These are phyloP conservation scores for Maudiozyma bulderi DNA, from an alignment of 805 yeast species.

Conservation along the genomic window DNA sequence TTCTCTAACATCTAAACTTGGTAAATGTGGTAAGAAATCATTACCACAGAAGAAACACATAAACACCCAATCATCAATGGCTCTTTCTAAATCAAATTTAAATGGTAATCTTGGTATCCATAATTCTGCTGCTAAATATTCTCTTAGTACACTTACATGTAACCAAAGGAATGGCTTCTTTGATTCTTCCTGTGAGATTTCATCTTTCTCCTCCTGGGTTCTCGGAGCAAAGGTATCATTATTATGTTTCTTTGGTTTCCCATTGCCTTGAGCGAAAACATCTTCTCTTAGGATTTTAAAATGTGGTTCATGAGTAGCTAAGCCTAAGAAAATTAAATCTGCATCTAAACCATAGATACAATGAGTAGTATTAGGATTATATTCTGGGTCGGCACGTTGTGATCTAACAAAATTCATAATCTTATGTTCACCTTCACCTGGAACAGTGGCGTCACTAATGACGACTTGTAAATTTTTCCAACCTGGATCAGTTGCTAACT, in stretches of 20 bases:
- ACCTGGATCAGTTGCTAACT: slow-evolving; percentile 80
- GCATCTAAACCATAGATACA: slow-evolving; percentile 97
- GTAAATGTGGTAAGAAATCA: slow-evolving; percentile 94
- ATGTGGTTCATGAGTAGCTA: slow-evolving; percentile 97
- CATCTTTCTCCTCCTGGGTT: slow-evolving; percentile 47
- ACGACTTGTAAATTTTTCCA: slow-evolving; percentile 87
- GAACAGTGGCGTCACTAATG: slow-evolving; percentile 91
- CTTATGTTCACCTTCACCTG: slow-evolving; percentile 99
- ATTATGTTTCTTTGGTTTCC: slow-evolving; percentile 3
- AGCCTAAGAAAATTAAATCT: slow-evolving; percentile 87
- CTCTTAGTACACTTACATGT: slow-evolving; percentile 78
- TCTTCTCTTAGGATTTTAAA: slow-evolving; percentile 91
- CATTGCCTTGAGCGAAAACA: slow-evolving; percentile 71
- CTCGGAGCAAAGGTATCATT: slow-evolving; percentile 29
- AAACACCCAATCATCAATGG: slow-evolving; percentile 97
- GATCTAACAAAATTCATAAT: slow-evolving; percentile 91
- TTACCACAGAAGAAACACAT: slow-evolving; percentile 98
- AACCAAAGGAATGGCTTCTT: slow-evolving; percentile 90
- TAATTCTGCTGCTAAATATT: slow-evolving; percentile 77
- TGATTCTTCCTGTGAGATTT: slow-evolving; percentile 28
- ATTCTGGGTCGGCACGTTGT: slow-evolving; percentile 77
- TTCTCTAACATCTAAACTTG: slow-evolving; percentile 89
- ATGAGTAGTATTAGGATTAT: slow-evolving; percentile 90
- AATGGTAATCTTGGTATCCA: slow-evolving; percentile 59
- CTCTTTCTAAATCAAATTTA: slow-evolving; percentile 82